Base-by-base conservation (phyloP, 345 rosid genomes). In the Eucalyptus pauciflora region DNA sequence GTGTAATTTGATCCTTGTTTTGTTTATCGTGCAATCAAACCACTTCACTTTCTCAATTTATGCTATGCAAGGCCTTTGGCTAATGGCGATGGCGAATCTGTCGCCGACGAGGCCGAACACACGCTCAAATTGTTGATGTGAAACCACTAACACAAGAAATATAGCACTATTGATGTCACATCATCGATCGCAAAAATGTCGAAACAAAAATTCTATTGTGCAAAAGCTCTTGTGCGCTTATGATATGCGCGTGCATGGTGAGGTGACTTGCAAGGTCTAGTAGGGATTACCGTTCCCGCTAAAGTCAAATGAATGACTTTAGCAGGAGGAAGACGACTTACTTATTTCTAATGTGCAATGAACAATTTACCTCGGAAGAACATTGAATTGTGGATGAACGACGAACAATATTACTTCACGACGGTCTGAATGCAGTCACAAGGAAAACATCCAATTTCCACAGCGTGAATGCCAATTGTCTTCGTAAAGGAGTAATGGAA, bases 371-470 rank as follows among this genome's bases (percentile, higher is more conserved):
- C 56, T 1, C 4, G 0, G 2, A 51, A 51, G 9, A 51, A 51
- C 3, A 4, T 51, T 51, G 56, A 51, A 51, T 3, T 17, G 56
- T 22, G 2, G 2, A 51, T 51, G 9, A 51, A 51, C 2, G 18
- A 51, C 2, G 4, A 51, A 7, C 2, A 17, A 51, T 51, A 51
- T 17, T 51, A 7, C 56, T 51, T 17, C 22, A 51, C 0, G 22
- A 51, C 2, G 0, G 1, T 17, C 0, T 17, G 9, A 51, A 51
- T 17, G 56, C 1, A 51, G 0, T 51, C 9, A 51, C 4, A 7
- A 51, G 22, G 0, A 51, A 51, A 51, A 17, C 4, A 51, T 51
- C 9, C 9, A 51, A 17, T 51, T 51, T 51, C 1, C 8, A 51
- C 4, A 17, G 18, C 9, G 2, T 3, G 17, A 51, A 51, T 51